Base-by-base conservation (phyloP, 139 green algal species). In the Chlamydomonas schloesseri region DNA sequence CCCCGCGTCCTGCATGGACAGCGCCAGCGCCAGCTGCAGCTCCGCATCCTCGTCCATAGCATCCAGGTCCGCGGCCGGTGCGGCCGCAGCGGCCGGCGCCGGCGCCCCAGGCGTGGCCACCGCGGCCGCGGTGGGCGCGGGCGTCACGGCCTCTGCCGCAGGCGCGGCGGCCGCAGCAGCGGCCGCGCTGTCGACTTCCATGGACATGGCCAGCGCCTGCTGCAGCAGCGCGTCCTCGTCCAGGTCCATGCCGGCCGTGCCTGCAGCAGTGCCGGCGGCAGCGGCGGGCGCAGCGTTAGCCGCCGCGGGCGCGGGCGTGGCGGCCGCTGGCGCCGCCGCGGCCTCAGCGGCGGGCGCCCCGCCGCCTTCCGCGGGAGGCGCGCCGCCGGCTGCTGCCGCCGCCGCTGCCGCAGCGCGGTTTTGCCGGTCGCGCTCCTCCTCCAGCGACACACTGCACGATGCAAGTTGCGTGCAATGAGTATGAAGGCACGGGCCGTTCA, bases 341-440 rank as follows among this genome's bases (percentile, higher is more conserved):
- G 58, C 91, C 20, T 71, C 80, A 33, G 86, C 90, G 10, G 72
- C 74, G 24, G 83, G 70, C 6, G 73, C 84, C 0, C 76, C 79
- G 18, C 57, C 78, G 24, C 73, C 71, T 3, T 46, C 88, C 18
- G 76, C 84, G 15, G 84, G 83, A 24, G 67, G 87, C n/a, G 88
- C 87, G 58, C 83, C 84, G 68, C 77, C 58, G 67, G 55, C 50
- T 23, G 55, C 91, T 28, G 72, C 85, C 28, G 83, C 83, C 0
- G 79, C 78, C 31, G 83, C 90, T 15, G 83, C 82, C 20, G 80
- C 81, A n/a, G 91, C 84, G 3, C 89, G 89, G 50, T 90, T 91
- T 91, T 99, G 97, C 10, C 98, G 88, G 1, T 97, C 96, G 2
- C 95, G 93, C 92, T 99, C 98, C 93, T 99, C 98, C 88, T 99